Percentiles rank a stretch among this genome's conserved stretches.
These are phyloP conservation scores for Talaromyces wortmannii DNA, from an alignment of 495 filamentous ascomycete species.

Conservation along the genomic window DNA sequence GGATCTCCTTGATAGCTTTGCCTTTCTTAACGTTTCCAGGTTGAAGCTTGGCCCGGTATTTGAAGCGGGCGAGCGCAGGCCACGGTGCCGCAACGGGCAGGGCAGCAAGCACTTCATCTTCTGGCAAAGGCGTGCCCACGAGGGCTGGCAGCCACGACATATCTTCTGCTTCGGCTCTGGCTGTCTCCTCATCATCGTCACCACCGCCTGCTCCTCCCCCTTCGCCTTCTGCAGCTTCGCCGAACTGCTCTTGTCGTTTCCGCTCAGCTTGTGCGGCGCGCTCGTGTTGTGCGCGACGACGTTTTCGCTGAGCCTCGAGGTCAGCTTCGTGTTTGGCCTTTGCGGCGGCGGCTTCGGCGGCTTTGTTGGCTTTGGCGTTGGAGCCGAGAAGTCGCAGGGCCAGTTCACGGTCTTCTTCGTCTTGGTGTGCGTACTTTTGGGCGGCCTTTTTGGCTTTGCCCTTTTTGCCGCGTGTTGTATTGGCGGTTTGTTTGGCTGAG, in stretches of 20 bases:
- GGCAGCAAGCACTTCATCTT: conserved; percentile 83
- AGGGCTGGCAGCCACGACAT: conserved; percentile 63
- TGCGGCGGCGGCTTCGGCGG: conserved; percentile 39
- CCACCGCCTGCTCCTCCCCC: conserved; percentile 44
- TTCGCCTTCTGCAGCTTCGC: conserved; percentile 31
- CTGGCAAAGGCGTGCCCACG: conserved; percentile 67
- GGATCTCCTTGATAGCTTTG: conserved; percentile 85
- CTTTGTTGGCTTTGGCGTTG: conserved; percentile 44
- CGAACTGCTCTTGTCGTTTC: conserved; percentile 49
- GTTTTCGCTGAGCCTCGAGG: conserved; percentile 55
- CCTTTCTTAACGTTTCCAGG: conserved; percentile 88
- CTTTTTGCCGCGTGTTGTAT: conserved; percentile 66
- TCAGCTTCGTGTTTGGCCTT: conserved; percentile 54
- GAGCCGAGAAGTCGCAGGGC: conserved; percentile 79
- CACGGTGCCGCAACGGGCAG: conserved; percentile 92
- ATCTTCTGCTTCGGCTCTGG: conserved; percentile 35
- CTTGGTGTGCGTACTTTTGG: conserved; percentile 88
- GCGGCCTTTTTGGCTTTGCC: conserved; percentile 83
- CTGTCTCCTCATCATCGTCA: conserved; percentile 48
- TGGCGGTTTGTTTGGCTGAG: conserved; percentile 16
- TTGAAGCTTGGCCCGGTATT: conserved; percentile 90
- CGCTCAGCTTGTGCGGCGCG: conserved; percentile 56
- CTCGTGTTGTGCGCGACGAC: conserved; percentile 72
- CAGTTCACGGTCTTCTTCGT: conserved; percentile 81
- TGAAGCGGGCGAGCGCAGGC: conserved; percentile 66